A percentile compares a stretch with the other conserved stretches of the same genome.
These are phyloP conservation scores for Exophiala sp. DNA, from an alignment of 2,329 filamentous ascomycete species.

Conservation along the genomic window DNA sequence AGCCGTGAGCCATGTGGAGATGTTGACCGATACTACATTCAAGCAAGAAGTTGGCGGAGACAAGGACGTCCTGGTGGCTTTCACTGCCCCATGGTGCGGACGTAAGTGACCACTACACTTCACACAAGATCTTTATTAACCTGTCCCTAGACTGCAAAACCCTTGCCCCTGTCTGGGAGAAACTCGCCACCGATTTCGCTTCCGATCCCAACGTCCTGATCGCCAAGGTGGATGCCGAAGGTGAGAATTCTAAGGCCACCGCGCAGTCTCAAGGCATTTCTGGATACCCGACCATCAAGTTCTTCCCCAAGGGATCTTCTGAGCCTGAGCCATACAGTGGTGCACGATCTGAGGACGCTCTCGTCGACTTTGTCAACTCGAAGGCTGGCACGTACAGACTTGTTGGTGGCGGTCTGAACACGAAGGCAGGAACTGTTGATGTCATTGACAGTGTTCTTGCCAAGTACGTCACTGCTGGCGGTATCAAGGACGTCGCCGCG, in stretches of 20 bases:
- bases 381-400: constrained; percentile 84
- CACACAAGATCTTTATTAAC: constrained; percentile 4
- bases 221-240: constrained; percentile 94
- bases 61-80: constrained; percentile 89
- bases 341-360: constrained; percentile 70
- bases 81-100: constrained; percentile 97
- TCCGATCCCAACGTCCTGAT: constrained; percentile 76
- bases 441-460: constrained; percentile 71
- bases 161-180: constrained; percentile 87
- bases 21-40: constrained; percentile 78
- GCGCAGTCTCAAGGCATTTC: constrained; percentile 72
- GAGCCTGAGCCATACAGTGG: constrained; percentile 69
- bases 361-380: constrained; percentile 80
- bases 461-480: constrained; percentile 64
- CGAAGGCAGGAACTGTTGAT: constrained; percentile 76
- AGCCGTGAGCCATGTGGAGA: constrained; percentile 70
- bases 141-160: constrained; percentile 79
- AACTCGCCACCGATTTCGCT: constrained; percentile 74
- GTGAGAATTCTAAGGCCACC: constrained; percentile 75
- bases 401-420: constrained; percentile 74
- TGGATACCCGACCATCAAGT: constrained; percentile 97
- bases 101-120: constrained; percentile 60
- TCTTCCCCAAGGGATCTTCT: constrained; percentile 81
- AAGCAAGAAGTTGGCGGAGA: constrained; percentile 73
- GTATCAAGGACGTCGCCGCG: constrained; percentile 46